A percentile compares a stretch with the other conserved stretches of the same genome.
phyloP scores from a whole-genome alignment of 139 green algal genomes.

The Tetradesmus lagerheimii region DNA sequence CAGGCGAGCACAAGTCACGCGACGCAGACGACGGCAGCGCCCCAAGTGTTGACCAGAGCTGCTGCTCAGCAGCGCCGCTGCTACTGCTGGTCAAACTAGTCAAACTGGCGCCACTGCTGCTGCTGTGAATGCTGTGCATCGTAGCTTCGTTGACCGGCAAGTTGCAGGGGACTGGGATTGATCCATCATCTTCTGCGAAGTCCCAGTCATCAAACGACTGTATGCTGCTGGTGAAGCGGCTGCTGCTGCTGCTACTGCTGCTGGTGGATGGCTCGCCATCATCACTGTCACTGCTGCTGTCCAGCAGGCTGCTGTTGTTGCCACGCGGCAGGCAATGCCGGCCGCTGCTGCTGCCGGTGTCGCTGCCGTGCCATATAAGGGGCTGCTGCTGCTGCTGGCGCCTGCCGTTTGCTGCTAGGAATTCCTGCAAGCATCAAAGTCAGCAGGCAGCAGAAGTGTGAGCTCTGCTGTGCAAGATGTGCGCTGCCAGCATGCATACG shows the following conservation, averaged over 20 bases:
- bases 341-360: not conserved
- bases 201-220: conserved; percentile 45
- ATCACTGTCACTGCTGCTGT: not conserved
- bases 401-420: conserved; percentile 4
- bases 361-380: not conserved
- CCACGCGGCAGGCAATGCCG: not conserved
- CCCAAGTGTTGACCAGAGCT: not conserved
- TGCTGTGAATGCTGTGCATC: not conserved
- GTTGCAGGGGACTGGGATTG: not conserved
- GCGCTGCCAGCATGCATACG: not conserved
- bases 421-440: conserved; percentile 8
- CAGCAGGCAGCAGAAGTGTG: not conserved
- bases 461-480: not conserved
- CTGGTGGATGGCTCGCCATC: not conserved
- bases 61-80: not conserved
- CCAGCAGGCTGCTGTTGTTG: conserved; percentile 11
- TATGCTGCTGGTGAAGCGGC: conserved; percentile 35
- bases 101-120: conserved; percentile 1
- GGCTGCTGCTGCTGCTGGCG: not conserved
- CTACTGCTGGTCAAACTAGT: not conserved
- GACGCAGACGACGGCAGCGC: not conserved
- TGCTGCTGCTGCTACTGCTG: conserved; percentile 25
- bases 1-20: not conserved
- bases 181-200: conserved; percentile 1
- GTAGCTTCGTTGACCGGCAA: not conserved